Percentiles rank a stretch among this genome's conserved stretches.
phyloP scores from a whole-genome alignment of 179 eudicot species.

The Amaranthus tricolor region DNA sequence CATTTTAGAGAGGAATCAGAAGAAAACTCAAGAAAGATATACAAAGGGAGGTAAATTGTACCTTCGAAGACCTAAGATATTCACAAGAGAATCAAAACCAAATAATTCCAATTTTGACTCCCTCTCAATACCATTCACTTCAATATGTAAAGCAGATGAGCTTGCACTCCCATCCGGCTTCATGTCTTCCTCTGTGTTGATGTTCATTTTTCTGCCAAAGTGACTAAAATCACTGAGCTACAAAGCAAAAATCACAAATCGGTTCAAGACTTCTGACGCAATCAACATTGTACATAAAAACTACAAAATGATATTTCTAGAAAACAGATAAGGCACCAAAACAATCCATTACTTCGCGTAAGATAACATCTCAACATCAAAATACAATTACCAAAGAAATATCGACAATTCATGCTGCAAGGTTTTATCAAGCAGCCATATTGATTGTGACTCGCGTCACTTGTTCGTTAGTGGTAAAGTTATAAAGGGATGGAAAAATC shows the following conservation, averaged over 20 bases:
- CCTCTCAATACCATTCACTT: constrained; percentile 46
- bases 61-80: constrained; percentile 93
- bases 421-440: too few relatives aligned
- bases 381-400: too few relatives aligned
- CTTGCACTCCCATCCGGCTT: constrained; percentile 25
- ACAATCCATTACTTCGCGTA: too few relatives aligned
- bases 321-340: too few relatives aligned
- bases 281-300: too few relatives aligned
- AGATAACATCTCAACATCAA: too few relatives aligned
- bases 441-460: too few relatives aligned
- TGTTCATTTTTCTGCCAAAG: constrained; percentile 22
- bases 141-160: constrained; percentile 24
- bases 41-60: constrained; percentile 15
- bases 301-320: too few relatives aligned
- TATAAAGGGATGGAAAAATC: too few relatives aligned
- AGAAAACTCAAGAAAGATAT: background rate
- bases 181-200: constrained; percentile 15
- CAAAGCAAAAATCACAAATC: background rate
- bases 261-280: too few relatives aligned
- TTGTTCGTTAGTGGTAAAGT: too few relatives aligned
- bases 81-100: constrained; percentile 97
- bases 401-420: too few relatives aligned
- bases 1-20: background rate
- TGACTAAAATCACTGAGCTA: constrained; percentile 9
- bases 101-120: constrained; percentile 92